Evolutionary conservation across 768 basidiomycete species (phyloP).

Genomic region (Rhizopogon vinicolor): DNA sequence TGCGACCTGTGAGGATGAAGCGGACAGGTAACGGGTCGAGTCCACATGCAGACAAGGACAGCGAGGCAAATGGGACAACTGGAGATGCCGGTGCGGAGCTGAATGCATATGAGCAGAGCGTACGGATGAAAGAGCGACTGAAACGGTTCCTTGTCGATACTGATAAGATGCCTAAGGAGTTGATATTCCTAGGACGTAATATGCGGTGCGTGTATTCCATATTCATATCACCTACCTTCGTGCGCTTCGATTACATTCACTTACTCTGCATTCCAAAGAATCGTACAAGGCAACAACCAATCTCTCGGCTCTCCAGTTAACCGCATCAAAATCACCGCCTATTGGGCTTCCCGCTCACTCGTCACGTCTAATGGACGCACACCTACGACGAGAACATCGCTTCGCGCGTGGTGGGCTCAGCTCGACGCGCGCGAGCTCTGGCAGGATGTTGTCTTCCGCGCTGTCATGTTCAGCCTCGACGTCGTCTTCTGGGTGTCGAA

Average conservation of each 20-base stretch:
- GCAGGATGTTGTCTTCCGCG: constrained; percentile 58
- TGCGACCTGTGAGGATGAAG: constrained; percentile 51
- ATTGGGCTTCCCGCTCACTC: constrained; percentile 73
- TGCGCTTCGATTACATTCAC: neutral
- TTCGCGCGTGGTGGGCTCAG: neutral
- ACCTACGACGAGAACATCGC: constrained; percentile 28
- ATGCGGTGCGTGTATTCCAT: constrained; percentile 45
- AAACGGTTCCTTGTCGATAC: constrained; percentile 68
- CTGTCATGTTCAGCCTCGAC: constrained; percentile 67
- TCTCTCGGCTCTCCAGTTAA: constrained; percentile 83
- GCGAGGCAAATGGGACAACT: neutral
- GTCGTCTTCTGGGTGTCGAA: constrained; percentile 63
- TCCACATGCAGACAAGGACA: neutral
- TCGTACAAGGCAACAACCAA: constrained; percentile 66
- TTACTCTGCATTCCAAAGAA: neutral
- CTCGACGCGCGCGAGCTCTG: constrained; percentile 41
- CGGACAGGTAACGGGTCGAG: constrained; percentile 10
- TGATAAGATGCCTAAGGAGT: constrained; percentile 72
- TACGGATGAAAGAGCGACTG: constrained; percentile 62
- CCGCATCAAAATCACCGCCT: constrained; percentile 84
- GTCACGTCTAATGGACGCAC: constrained; percentile 39
- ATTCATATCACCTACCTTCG: neutral
- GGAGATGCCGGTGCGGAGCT: constrained; percentile 22
- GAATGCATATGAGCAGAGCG: constrained; percentile 65
- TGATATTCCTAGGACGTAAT: constrained; percentile 73